Base-by-base conservation (phyloP, 1,139 yeast genomes). In the Hyphopichia fennica region DNA sequence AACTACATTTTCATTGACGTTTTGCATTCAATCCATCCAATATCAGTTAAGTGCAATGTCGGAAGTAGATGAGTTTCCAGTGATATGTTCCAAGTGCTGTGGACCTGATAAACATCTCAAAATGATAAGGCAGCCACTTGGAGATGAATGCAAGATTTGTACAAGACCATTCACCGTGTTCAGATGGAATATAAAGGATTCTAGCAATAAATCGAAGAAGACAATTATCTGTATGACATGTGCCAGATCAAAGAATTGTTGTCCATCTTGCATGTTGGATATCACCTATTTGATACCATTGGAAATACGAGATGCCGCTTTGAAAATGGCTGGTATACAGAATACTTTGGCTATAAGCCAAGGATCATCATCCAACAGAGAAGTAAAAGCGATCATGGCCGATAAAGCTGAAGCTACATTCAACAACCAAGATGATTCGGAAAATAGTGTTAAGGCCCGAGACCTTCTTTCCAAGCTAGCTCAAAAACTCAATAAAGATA, bases 221-320 rank as follows among this genome's bases (percentile, higher is more conserved):
- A 82, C 87, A 5, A 63, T 77, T 4, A 78, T 89, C 18, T 90
- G 99, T 62, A 60, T 68, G 32, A 82, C 91, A 0, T 93, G 99
- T 64, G 84, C 97, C 1, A 69, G 81, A 35, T 79, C 84, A 38
- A 77, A 84, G 49, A 85, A 87, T 63, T 86, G 96, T 50, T 93
- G 99, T 57, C 98, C 93, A 59, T 67, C 82, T 18, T 93, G 99
- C 59, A 77, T 89, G 80, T 64, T 87, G 35, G 98, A 93, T 64
- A 69, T 89, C 39, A 79, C 84, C 20, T 87, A 83, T 66, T 87
- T 90, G 5, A 78, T 93, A 20, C 91, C 96, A 0, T 61, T 89
- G 15, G 82, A 84, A 16, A 69, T 90, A 8, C 67, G 97, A 46
- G 97, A 91, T 53, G 82, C 91, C 2, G 89, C 96, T 1, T 63